These are phyloP conservation scores for Blastomyces gilchristii DNA, from an alignment of 2,329 filamentous ascomycete species.

Conservation along the genomic window DNA sequence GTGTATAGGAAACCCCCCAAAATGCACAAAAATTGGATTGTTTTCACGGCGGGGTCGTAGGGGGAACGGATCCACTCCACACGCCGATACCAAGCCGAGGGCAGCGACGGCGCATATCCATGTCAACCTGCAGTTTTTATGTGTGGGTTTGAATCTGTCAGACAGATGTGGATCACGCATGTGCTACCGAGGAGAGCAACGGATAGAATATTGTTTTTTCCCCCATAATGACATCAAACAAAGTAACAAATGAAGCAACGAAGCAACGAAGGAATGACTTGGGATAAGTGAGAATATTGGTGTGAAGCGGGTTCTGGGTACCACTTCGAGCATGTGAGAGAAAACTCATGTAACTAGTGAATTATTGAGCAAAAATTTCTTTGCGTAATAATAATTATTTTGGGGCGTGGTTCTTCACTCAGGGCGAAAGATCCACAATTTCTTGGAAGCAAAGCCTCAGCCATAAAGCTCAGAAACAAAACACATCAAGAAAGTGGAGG, in stretches of 20 bases:
- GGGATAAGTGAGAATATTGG: neutral
- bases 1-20: neutral
- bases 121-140: neutral
- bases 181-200: neutral
- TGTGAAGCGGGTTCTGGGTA: neutral
- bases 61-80: neutral
- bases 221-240: neutral
- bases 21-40: neutral
- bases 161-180: conserved; percentile 3
- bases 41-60: neutral
- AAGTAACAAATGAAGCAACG: neutral
- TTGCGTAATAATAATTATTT: neutral
- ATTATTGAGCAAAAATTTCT: neutral
- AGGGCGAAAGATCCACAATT: neutral
- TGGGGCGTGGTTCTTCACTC: neutral
- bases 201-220: neutral
- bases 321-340: neutral
- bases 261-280: neutral
- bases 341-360: neutral
- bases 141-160: neutral
- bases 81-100: conserved; percentile 4
- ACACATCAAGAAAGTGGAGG: neutral
- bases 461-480: neutral
- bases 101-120: neutral
- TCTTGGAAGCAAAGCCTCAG: too few species aligned